Evolutionary conservation across 345 rosid species (phyloP).

Genomic region (Euphorbia lathyris): DNA sequence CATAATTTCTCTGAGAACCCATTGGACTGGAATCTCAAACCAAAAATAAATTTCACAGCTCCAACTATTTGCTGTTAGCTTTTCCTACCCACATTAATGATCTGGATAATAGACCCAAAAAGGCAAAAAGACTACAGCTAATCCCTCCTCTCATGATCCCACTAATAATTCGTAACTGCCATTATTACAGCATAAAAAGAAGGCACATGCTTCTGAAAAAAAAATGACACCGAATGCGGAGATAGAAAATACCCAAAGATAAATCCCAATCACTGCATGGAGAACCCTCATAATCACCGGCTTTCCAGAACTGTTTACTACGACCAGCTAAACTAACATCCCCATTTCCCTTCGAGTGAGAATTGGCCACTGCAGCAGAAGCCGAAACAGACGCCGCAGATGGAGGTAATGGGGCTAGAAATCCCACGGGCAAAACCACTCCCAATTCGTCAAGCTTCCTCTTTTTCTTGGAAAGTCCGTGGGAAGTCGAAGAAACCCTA

Average conservation of each 20-base stretch:
- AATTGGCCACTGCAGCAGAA: slow-evolving; percentile 5
- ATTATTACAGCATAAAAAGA: background rate
- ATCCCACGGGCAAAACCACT: slow-evolving; percentile 43
- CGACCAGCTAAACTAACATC: slow-evolving; percentile 17
- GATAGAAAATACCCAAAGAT: slow-evolving; percentile 42
- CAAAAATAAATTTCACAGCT: background rate
- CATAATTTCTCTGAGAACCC: background rate
- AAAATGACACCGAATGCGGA: background rate
- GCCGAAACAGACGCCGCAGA: slow-evolving; percentile 8
- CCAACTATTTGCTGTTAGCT: background rate
- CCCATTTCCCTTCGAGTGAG: background rate
- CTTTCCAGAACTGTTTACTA: slow-evolving; percentile 88
- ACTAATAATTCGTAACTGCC: background rate
- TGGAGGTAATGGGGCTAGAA: slow-evolving; percentile 36
- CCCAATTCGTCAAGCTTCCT: slow-evolving; percentile 32
- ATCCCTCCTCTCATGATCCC: background rate
- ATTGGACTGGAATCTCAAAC: background rate
- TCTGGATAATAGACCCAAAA: background rate
- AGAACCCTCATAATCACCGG: slow-evolving; percentile 74
- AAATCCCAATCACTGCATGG: slow-evolving; percentile 44
- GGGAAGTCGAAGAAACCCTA: slow-evolving; percentile 17
- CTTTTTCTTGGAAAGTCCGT: slow-evolving; percentile 21
- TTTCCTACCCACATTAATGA: background rate
- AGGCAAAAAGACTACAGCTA: background rate
- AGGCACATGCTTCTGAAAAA: background rate